Percentiles rank a stretch among this genome's conserved stretches.
Evolutionary conservation across 345 rosid species (phyloP).

Genomic region (Arabidopsis arenosa): DNA sequence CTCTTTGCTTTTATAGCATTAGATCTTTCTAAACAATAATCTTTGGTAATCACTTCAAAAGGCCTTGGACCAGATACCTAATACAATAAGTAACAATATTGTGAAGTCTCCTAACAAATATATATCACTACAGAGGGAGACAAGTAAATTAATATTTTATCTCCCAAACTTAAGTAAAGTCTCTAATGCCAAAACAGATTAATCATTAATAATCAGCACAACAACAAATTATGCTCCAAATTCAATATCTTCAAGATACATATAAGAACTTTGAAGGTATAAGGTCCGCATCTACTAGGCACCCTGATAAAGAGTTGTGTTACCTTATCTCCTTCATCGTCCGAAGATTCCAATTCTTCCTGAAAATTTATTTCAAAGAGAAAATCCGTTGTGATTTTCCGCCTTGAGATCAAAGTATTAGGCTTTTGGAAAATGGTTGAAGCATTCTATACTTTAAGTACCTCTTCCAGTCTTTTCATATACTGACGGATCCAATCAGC

Average conservation of each 20-base stretch:
- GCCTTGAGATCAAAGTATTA: background rate
- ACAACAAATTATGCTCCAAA: conserved; percentile 6
- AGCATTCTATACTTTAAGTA: conserved; percentile 32
- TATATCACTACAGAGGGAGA: background rate
- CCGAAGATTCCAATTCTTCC: conserved; percentile 53
- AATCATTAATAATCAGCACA: background rate
- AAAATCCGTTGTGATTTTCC: background rate
- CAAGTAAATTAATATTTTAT: background rate
- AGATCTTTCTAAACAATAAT: conserved; percentile 66
- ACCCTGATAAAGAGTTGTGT: conserved; percentile 8
- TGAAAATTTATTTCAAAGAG: conserved; percentile 40
- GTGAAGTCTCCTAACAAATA: background rate
- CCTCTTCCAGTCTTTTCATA: conserved; percentile 89
- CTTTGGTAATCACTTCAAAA: conserved; percentile 70
- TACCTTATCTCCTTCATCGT: conserved; percentile 68
- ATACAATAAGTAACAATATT: background rate
- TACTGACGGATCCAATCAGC: conserved; percentile 93
- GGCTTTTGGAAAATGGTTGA: background rate
- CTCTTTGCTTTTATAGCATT: conserved; percentile 86
- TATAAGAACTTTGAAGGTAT: background rate
- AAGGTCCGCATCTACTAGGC: background rate
- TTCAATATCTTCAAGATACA: conserved; percentile 24
- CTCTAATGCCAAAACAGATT: background rate
- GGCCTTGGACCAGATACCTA: conserved; percentile 66
- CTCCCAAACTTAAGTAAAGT: background rate